Conservation (phyloP, 2,329 filamentous ascomycete genomes). For the Diaporthe vexans region DNA sequence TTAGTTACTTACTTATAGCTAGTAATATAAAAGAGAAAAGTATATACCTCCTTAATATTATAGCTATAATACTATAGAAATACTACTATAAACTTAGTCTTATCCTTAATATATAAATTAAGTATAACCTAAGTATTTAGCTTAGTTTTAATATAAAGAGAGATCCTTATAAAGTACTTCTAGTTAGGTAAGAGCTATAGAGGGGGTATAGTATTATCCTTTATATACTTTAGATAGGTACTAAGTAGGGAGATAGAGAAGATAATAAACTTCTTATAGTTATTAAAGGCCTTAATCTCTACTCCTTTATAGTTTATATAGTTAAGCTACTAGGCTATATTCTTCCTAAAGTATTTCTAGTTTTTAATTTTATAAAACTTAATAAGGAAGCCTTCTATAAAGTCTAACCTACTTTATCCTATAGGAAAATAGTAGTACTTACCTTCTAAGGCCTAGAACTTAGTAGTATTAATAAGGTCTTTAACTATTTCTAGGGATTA, state of each 20-base stretch:
- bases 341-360: neutral
- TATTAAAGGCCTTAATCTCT: neutral
- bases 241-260: rapidly evolving
- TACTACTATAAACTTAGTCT: neutral
- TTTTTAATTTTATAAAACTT: neutral
- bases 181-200: neutral
- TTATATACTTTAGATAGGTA: neutral
- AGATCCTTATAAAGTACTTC: neutral
- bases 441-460: too few species aligned
- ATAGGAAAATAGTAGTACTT: neutral
- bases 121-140: neutral
- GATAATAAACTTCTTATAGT: neutral
- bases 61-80: too few species aligned
- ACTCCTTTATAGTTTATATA: neutral
- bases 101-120: neutral
- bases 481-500: too few species aligned
- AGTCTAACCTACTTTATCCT: rapidly evolving
- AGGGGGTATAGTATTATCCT: neutral
- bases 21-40: neutral
- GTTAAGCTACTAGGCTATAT: neutral
- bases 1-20: neutral
- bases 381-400: neutral
- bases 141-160: neutral
- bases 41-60: too few species aligned
- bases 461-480: neutral